Base-by-base conservation (phyloP, 306 rosid species). In the Vicia faba region DNA sequence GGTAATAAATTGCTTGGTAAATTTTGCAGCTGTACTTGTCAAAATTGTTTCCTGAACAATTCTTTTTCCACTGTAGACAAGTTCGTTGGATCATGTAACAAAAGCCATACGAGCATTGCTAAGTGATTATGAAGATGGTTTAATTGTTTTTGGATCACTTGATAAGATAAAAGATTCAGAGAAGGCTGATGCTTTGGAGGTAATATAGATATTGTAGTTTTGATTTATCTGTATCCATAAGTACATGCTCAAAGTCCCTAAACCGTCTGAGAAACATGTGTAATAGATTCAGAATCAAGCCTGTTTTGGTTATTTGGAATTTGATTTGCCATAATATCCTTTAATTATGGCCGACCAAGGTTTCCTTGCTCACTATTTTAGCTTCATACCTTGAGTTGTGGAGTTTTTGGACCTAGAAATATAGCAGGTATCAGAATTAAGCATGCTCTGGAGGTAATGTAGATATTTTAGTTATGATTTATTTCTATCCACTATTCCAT, bases 101-200 rank as follows among this genome's bases (percentile, higher is more conserved):
- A 93, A 88, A 85, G 95, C 82, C 60, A 70, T 93, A 64, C 75
- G 78, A 62, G 88, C 91, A 64, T 56, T 93, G 41, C 75, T 82
- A 60, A 79, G 78, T 66, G 96, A 90, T 77, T 81, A 84, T 60
- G 89, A 85, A 79, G 89, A 85, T 64, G 88, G 88, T 60, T 70
- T 81, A 64, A 87, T 83, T 75, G 89, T 81, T 56, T 77, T 66
- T 71, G 92, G 58, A 75, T 61, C 86, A 16, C 15, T 74, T 43
- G 90, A 82, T 29, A 81, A 71, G 79, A 73, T 74, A 69, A 84
- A 78, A 25, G 78, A 78, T 26, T 79, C 88, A 3, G 96, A 88
- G 86, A 88, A 79, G 79, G 79, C 71, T 61, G 96, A 93, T 81
- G 97, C 99, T 33, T 75, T 90, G 71, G 97, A 93, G 97, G 97